Evolutionary conservation across 805 yeast genomes (phyloP).

Genomic region (Hermanozyma aechmeae): DNA sequence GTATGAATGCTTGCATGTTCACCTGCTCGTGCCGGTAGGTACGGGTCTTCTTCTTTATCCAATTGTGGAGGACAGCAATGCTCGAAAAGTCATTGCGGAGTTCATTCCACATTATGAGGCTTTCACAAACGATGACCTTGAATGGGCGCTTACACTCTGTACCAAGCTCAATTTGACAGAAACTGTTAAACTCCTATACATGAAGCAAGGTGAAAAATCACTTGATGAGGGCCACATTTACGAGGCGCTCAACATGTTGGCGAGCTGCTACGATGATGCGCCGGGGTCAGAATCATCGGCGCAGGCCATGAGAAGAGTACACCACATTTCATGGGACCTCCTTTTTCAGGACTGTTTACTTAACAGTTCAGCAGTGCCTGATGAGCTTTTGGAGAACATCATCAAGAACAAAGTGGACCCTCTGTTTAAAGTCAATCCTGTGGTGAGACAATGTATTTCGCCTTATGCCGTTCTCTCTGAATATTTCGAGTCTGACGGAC

Average conservation of each 20-base stretch:
- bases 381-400: slow-evolving; percentile 43
- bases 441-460: slow-evolving; percentile 57
- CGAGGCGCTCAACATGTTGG: slow-evolving; percentile 58
- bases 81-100: slow-evolving; percentile 37
- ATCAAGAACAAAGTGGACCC: slow-evolving; percentile 27
- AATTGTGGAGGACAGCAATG: slow-evolving; percentile 32
- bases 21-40: slow-evolving; percentile 55
- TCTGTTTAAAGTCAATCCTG: slow-evolving; percentile 36
- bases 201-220: slow-evolving; percentile 37
- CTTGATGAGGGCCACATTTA: slow-evolving; percentile 45
- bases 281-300: slow-evolving; percentile 8
- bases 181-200: slow-evolving; percentile 48
- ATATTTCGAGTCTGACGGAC: slow-evolving; percentile 27
- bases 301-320: slow-evolving; percentile 35
- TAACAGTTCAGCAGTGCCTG: slow-evolving; percentile 45
- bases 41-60: slow-evolving; percentile 46
- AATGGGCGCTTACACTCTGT: slow-evolving; percentile 69
- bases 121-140: slow-evolving; percentile 64
- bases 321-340: slow-evolving; percentile 46
- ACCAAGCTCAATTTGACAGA: slow-evolving; percentile 54
- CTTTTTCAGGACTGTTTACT: slow-evolving; percentile 53
- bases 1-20: slow-evolving; percentile 41
- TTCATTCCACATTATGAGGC: slow-evolving; percentile 53
- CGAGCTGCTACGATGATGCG: slow-evolving; percentile 47
- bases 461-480: slow-evolving; percentile 60